Evolutionary conservation across 1,284 basidiomycete species (phyloP), one percentile per base, ranked within the genome.

Genomic region (Boletus mariae): DNA sequence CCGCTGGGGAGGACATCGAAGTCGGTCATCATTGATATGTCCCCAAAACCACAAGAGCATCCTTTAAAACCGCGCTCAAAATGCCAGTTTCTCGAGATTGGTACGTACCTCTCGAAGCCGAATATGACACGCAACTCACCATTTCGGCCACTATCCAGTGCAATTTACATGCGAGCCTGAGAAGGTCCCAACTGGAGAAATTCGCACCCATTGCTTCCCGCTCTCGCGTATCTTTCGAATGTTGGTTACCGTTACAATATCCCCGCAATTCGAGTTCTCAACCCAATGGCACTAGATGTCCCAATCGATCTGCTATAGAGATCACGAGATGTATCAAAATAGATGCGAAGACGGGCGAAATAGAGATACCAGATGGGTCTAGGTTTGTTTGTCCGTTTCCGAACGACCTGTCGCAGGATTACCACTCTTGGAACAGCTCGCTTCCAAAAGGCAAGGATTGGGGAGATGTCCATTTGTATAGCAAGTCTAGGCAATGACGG

Each of bases 161-260:
- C 88, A 90, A 62, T 85, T 80, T 63, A 75, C 71, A 29, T 91
- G 88, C 64, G 72, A 80, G 51, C 60, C 71, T 32, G 74, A 77
- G 57, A 59, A 61, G 35, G 61, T 57, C 13, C 52, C 56, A 28
- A 57, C 56, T 28, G 74, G 71, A 13, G 63, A 56, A 34, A 65
- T 66, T 7, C 69, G 73, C 35, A 67, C 80, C 38, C 77, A 81
- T 51, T 91, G 88, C 63, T 82, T 80, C 63, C 88, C 87, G 4
- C 70, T 91, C 45, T 80, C 84, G 31, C 80, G 89, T 13, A 77
- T 91, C 40, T 86, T 91, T 61, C 75, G 76, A 68, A 73, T 88
- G 88, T 87, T 63, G 69, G 84, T 75, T 26, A n/a, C 37, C 40
- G 4, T 54, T 51, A 29, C 28, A 29, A 6, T 34, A 8, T 40